Evolutionary conservation across 2,329 filamentous ascomycete genomes (phyloP).

Genomic region (Aspergillus cejpii): DNA sequence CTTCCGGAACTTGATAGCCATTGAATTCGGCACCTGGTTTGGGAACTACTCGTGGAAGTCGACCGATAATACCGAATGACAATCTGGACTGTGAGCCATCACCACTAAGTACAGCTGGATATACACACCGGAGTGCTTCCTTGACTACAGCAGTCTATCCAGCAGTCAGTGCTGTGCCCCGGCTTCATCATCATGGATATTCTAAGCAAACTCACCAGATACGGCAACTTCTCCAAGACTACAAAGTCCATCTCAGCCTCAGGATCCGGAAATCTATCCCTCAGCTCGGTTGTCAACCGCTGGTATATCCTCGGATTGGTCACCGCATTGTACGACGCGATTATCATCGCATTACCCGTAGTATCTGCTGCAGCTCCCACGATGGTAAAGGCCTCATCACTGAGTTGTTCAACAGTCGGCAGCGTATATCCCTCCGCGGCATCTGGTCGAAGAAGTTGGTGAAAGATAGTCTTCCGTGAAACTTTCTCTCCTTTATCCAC

Average conservation of each 20-base stretch:
- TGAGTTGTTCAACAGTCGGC: constrained; percentile 20
- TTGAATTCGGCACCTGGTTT: constrained; percentile 26
- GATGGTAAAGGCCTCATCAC: constrained; percentile 25
- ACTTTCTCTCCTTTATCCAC: constrained; percentile 14
- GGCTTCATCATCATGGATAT: not conserved
- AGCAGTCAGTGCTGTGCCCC: not conserved
- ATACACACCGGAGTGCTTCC: constrained; percentile 29
- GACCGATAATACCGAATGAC: constrained; percentile 29
- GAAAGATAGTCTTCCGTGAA: constrained; percentile 21
- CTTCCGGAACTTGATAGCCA: constrained; percentile 27
- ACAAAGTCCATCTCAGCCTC: constrained; percentile 21
- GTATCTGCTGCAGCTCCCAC: constrained; percentile 31
- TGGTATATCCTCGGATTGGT: constrained; percentile 23
- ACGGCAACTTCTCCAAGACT: constrained; percentile 32
- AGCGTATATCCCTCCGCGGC: constrained; percentile 15
- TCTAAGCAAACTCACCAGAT: constrained; percentile 19
- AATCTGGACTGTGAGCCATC: constrained; percentile 11
- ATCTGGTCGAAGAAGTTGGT: constrained; percentile 14
- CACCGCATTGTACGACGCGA: constrained; percentile 27
- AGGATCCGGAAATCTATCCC: constrained; percentile 26
- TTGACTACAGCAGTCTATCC: constrained; percentile 31
- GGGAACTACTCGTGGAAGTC: constrained; percentile 32
- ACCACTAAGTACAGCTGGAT: not conserved
- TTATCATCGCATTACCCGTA: constrained; percentile 31
- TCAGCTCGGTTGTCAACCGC: constrained; percentile 25